Evolutionary conservation across 2,329 filamentous ascomycete species (phyloP).

Genomic region (Chaetomium olivaceum): DNA sequence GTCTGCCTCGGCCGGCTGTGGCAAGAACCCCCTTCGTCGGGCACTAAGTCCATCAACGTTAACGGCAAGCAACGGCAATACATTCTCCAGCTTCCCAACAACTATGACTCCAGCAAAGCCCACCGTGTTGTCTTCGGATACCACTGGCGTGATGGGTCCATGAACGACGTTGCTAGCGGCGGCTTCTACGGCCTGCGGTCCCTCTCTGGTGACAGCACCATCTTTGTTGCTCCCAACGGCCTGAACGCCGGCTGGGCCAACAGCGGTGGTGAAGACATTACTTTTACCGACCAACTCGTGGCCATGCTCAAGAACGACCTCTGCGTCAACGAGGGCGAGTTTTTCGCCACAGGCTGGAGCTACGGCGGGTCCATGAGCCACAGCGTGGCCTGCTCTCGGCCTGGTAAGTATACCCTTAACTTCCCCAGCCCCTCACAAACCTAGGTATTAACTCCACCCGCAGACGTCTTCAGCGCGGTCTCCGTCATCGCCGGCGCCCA

Average conservation of each 20-base stretch:
- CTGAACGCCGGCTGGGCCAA: constrained; percentile 49
- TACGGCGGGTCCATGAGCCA: constrained; percentile 48
- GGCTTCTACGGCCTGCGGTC: constrained; percentile 44
- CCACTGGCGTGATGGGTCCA: constrained; percentile 45
- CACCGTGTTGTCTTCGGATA: constrained; percentile 46
- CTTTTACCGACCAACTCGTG: constrained; percentile 45
- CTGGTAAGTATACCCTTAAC: constrained; percentile 28
- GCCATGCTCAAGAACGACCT: constrained; percentile 42
- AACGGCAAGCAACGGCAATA: constrained; percentile 44
- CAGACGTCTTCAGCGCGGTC: constrained; percentile 42
- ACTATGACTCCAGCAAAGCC: constrained; percentile 42
- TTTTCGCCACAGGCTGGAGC: constrained; percentile 47
- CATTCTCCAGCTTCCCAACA: constrained; percentile 36
- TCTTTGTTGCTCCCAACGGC: constrained; percentile 49
- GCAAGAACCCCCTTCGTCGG: constrained; percentile 36
- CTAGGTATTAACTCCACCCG: background rate
- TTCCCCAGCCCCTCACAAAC: background rate
- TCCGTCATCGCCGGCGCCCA: constrained; percentile 22
- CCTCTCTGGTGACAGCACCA: constrained; percentile 40
- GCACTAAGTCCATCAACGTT: constrained; percentile 39
- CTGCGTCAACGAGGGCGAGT: constrained; percentile 45
- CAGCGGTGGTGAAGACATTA: constrained; percentile 44
- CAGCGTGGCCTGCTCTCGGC: constrained; percentile 44
- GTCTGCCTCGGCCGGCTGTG: constrained; percentile 38
- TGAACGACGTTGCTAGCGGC: constrained; percentile 40